phyloP scores from a whole-genome alignment of 148 eudicot species.

The Rheum nobile region DNA sequence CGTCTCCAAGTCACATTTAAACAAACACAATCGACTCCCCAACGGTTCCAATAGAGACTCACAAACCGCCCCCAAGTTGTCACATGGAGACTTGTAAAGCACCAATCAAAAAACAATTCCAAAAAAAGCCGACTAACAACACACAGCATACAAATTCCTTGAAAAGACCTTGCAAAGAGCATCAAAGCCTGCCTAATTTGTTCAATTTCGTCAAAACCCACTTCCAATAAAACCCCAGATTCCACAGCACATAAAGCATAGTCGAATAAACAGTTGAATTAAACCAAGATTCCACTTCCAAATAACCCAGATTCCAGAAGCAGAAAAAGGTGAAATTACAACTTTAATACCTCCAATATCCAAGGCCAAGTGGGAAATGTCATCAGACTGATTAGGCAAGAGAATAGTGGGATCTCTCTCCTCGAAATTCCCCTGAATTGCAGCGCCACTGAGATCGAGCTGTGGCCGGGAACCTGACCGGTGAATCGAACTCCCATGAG shows the following conservation, averaged over 20 bases:
- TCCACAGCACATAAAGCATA: not conserved
- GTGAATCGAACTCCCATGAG: slow-evolving; percentile 53
- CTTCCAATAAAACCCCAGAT: not conserved
- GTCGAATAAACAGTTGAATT: not conserved
- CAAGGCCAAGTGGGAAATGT: slow-evolving; percentile 86
- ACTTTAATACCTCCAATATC: slow-evolving; percentile 78
- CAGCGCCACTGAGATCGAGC: slow-evolving; percentile 84
- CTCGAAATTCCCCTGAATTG: slow-evolving; percentile 90
- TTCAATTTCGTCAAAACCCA: not conserved
- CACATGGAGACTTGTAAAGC: not conserved
- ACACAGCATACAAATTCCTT: not conserved
- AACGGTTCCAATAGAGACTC: no score
- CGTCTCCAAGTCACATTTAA: no score
- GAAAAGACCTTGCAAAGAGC: not conserved
- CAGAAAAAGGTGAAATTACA: not conserved
- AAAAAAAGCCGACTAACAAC: not conserved
- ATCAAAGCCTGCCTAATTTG: not conserved
- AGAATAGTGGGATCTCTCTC: slow-evolving; percentile 82
- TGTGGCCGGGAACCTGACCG: slow-evolving; percentile 77
- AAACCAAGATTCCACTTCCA: not conserved
- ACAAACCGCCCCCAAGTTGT: not conserved
- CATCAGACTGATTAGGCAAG: slow-evolving; percentile 98
- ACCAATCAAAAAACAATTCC: not conserved
- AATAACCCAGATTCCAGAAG: slow-evolving; percentile 2
- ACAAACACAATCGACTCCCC: no score